Base-by-base conservation (phyloP, 108 stramenopile genomes). In the Seminavis robusta region DNA sequence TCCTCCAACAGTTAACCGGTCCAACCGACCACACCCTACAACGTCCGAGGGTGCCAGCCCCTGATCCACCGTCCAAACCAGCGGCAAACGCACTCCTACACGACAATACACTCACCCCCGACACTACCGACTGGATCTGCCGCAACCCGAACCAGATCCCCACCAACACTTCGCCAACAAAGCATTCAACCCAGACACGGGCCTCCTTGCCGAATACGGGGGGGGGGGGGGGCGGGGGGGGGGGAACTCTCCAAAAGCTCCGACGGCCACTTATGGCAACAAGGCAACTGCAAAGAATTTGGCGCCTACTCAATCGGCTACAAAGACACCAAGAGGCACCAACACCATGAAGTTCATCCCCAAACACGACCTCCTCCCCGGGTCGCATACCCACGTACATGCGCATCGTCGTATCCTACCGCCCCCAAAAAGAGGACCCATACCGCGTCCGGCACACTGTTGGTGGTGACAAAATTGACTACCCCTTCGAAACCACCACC, bases 351-450 rank as follows among this genome's bases (percentile, higher is more conserved):
- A 53, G 29, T 64, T 52, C 47, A 42, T 58, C 7, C 13, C 56
- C 20, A 25, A 23, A 15, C 47, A 19, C 25, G 50, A 33, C 8
- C 46, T 45, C 0, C 46, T n/a, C 63, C 16, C 45, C 25, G 1
- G 58, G 59, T 13, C 30, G 21, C 3, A 42, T 7, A 20, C 52
- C 50, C 0, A 64, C 61, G 0, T 72, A 72, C 49, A 53, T 4
- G 15, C 50, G 55, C 15, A 46, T 74, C n/a, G 68, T 73, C 15
- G 11, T 30, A 0, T 42, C 47, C 53, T 40, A 55, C 25, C 39
- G 58, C 8, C 67, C 67, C 10, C 54, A 67, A 17, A 72, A 77
- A 48, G 67, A 8, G 0, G 70, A 73, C 16, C 42, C 58, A 9
- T 27, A 46, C 6, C 63, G 55, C 17, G 44, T 44, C 3, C 69